Evolutionary conservation across 2,329 filamentous ascomycete genomes (phyloP), one percentile per base, ranked within the genome.

Genomic region (Aspergillaceae sp.): DNA sequence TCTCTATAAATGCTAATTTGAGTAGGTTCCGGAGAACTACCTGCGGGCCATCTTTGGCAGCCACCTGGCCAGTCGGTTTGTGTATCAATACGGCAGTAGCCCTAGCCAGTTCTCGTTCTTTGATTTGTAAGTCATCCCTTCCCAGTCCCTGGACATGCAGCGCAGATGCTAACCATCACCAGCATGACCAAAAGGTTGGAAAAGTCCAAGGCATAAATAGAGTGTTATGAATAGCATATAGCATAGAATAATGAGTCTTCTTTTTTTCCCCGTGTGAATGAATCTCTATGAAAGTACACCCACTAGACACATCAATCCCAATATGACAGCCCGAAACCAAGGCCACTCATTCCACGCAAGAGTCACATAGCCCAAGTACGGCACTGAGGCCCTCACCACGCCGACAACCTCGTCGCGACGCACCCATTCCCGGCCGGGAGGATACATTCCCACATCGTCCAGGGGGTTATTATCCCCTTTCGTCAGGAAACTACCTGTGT

Each of bases 81-180:
- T 98, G 36, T 98, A 98, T 68, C 82, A 94, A 66, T 92, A 91
- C 65, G 92, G 92, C 60, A 90, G 89, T 65, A 84, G 80, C 55
- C 90, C 92, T 4, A 92, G 85, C 73, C 91, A 96, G 62, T 97
- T 98, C 73, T 89, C 91, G 35, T 98, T 98, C 77, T 98, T 94
- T 70, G 88, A 94, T 66, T 98, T 97, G 86, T 90, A 74, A 81
- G 86, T 84, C 33, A 6, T 28, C 28, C n/a, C 33, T 43, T 36
- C 7, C 11, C 19, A 19, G 19, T 19, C 19, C 19, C 19, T 19
- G 19, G 19, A 19, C 19, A 19, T 19, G 19, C 19, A 19, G 19
- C 19, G 19, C 19, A 19, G 40, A 40, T 42, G 8, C 51, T 57
- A 51, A 57, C 43, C 27, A 29, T 33, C 10, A 4, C 26, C 44